phyloP scores from a whole-genome alignment of 345 rosid species.

The Anastatica hierochuntica region DNA sequence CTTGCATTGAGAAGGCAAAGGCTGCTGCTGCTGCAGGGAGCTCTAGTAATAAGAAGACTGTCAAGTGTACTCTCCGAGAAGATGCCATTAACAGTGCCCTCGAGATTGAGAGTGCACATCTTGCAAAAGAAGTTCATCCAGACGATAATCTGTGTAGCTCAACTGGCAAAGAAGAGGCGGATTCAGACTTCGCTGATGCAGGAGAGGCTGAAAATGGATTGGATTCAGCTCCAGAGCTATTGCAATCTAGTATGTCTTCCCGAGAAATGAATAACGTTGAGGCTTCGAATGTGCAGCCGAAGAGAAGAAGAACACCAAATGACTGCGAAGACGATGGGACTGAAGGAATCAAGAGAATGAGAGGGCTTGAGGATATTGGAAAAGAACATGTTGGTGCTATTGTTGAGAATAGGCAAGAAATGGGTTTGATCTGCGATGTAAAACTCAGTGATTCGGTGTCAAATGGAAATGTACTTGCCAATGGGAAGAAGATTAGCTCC shows the following conservation, averaged over 20 bases:
- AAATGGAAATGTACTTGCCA: conserved; percentile 37
- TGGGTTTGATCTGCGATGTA: conserved; percentile 29
- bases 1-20: conserved; percentile 77
- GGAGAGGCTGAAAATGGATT: conserved; percentile 35
- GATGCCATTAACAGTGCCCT: conserved; percentile 91
- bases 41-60: conserved; percentile 42
- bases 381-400: conserved; percentile 31
- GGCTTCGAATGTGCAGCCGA: conserved; percentile 44
- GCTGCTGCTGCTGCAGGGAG: conserved; percentile 60
- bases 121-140: conserved; percentile 48
- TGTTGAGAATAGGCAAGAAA: conserved; percentile 32
- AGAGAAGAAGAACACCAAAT: conserved; percentile 86
- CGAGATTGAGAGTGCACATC: conserved; percentile 69
- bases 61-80: conserved; percentile 85
- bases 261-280: conserved; percentile 43
- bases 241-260: conserved; percentile 59
- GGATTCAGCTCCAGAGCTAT: conserved; percentile 51
- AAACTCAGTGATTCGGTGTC: conserved; percentile 33
- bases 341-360: conserved; percentile 90
- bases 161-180: conserved; percentile 41
- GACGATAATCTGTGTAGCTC: conserved; percentile 31
- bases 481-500: conserved; percentile 40
- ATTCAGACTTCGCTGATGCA: conserved; percentile 20
- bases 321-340: conserved; percentile 98
- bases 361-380: conserved; percentile 93